These are phyloP conservation scores for Tulasnella sp. DNA, from an alignment of 768 basidiomycete species.

Conservation along the genomic window DNA sequence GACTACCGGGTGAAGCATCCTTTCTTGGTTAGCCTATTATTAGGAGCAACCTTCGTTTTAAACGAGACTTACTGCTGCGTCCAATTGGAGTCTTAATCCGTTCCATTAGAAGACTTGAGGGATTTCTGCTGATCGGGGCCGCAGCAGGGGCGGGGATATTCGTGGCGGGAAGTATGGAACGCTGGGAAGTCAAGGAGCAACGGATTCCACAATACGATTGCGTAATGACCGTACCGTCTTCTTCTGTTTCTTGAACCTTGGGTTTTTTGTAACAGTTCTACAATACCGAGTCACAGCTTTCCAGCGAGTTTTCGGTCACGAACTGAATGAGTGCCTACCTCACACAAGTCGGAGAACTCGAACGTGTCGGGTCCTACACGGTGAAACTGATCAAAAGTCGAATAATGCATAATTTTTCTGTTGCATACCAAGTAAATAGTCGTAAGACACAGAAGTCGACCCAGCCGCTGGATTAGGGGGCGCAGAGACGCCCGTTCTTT, in stretches of 20 bases:
- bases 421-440: too few relatives aligned
- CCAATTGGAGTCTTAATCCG: background rate
- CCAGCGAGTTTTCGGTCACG: background rate
- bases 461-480: too few relatives aligned
- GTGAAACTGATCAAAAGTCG: too few relatives aligned
- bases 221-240: background rate
- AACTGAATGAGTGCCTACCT: background rate
- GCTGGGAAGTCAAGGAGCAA: background rate
- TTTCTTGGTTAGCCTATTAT: background rate
- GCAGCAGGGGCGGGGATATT: background rate
- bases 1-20: background rate
- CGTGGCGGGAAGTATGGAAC: background rate
- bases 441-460: too few relatives aligned
- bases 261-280: background rate
- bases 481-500: too few relatives aligned
- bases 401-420: too few relatives aligned
- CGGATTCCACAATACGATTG: background rate
- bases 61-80: background rate
- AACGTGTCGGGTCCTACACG: too few relatives aligned
- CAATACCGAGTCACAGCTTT: background rate
- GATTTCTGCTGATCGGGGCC: background rate
- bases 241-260: background rate
- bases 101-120: background rate
- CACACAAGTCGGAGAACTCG: background rate
- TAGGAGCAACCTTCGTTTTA: background rate